Base-by-base conservation (phyloP, 2,329 filamentous ascomycete genomes). In the Alternaria hordeiaustralica region DNA sequence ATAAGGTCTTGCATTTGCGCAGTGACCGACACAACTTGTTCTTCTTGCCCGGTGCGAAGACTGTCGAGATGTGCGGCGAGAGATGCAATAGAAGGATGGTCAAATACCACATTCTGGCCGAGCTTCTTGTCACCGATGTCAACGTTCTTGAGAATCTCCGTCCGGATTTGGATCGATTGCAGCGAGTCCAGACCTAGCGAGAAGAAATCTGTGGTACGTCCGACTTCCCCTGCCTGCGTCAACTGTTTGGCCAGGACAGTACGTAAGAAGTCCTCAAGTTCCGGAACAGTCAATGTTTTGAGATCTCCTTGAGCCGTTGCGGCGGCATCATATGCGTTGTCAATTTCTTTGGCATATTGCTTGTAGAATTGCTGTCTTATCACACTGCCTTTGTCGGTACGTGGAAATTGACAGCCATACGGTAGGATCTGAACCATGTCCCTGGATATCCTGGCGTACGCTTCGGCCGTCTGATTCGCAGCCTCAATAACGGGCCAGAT, bases 21-120 rank as follows among this genome's bases (percentile, higher is more conserved):
- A 21, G 82, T 75, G 26, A 81, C 73, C 13, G 79, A 75, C 6
- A 76, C 75, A 11, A 71, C 66, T 12, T 79, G 71, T 10, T 70
- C 68, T 2, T 68, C 69, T 13, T 76, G 63, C 0, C 82, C 83
- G 5, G 75, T 78, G 1, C 81, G 74, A 3, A 88, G 72, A 2
- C 80, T 71, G 49, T 80, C 73, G 0, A 89, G 74, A 63, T 85
- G 80, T 6, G 72, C 70, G 6, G 84, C 81, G 25, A 89, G 73
- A 41, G 78, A 77, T 18, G 75, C 71, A 50, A 87, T 79, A 1
- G 83, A 86, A 0, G 85, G 85, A 33, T 85, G 80, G 26, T 90
- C 87, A 53, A 88, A 90, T 0, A 89, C 83, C 0, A 89, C 82
- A 47, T 89, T 90, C 50, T 86, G 83, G 0, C 83, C 82, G 0